A percentile compares a stretch with the other conserved stretches of the same genome.
phyloP scores from a whole-genome alignment of 2,329 filamentous ascomycete genomes.

The Colletotrichum endophyticum region DNA sequence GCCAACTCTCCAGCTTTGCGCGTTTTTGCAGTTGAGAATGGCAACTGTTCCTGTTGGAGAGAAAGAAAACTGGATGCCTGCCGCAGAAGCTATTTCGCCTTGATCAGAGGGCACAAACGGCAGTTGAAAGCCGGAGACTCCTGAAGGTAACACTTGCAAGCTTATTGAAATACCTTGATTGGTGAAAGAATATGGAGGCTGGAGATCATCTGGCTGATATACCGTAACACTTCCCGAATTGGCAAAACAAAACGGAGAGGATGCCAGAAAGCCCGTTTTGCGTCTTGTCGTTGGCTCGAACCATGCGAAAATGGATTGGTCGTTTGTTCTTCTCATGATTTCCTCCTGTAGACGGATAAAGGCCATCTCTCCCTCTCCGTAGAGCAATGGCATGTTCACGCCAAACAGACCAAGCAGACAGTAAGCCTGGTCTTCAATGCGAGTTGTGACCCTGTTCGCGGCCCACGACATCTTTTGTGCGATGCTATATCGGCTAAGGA shows the following conservation, averaged over 20 bases:
- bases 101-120: not conserved
- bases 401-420: not conserved
- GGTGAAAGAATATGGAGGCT: not conserved
- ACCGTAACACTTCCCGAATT: not conserved
- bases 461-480: not conserved
- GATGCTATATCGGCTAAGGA: not conserved
- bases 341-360: not conserved
- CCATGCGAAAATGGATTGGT: not conserved
- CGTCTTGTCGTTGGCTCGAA: not conserved
- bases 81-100: not conserved
- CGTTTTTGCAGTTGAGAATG: not conserved
- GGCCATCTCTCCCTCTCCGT: not conserved
- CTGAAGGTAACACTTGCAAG: fast-evolving
- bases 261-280: not conserved
- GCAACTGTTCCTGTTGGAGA: not conserved
- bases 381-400: not conserved
- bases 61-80: not conserved
- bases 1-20: not conserved
- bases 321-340: not conserved
- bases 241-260: fast-evolving
- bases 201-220: not conserved
- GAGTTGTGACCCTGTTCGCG: not conserved
- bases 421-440: not conserved
- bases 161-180: not conserved
- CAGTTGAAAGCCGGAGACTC: not conserved